Evolutionary conservation across 352 stramenopile species (phyloP).

Genomic region (Pythium angustatum): DNA sequence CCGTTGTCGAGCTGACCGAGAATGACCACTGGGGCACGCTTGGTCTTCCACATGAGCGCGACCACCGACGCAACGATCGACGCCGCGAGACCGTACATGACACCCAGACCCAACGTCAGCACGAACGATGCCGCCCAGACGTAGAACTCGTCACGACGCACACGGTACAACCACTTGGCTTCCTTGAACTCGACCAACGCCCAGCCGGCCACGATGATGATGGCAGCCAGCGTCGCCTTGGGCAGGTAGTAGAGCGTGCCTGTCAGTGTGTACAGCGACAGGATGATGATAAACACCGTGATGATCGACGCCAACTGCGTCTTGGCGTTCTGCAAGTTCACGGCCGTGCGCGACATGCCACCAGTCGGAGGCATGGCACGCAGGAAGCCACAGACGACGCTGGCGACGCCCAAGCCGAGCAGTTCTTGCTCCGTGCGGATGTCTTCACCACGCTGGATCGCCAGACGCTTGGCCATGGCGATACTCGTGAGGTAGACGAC

Average conservation of each 20-base stretch:
- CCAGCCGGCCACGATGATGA: slow-evolving; percentile 90
- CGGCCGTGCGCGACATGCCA: slow-evolving; percentile 88
- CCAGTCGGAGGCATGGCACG: slow-evolving; percentile 88
- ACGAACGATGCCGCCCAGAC: slow-evolving; percentile 58
- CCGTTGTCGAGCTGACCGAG: slow-evolving; percentile 45
- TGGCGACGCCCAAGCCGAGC: slow-evolving; percentile 89
- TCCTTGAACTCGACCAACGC: slow-evolving; percentile 88
- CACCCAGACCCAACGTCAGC: slow-evolving; percentile 46
- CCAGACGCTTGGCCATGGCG: slow-evolving; percentile 87
- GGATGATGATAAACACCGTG: slow-evolving; percentile 84
- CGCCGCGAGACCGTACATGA: slow-evolving; percentile 49
- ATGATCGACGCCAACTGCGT: slow-evolving; percentile 90
- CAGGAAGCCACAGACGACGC: slow-evolving; percentile 88
- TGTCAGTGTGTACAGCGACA: slow-evolving; percentile 89
- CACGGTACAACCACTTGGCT: slow-evolving; percentile 77
- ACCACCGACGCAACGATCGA: slow-evolving; percentile 63
- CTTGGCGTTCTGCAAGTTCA: slow-evolving; percentile 89
- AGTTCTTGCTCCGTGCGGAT: slow-evolving; percentile 90
- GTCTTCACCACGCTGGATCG: slow-evolving; percentile 77
- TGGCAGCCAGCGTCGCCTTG: slow-evolving; percentile 80
- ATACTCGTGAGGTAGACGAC: slow-evolving; percentile 94
- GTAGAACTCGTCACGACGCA: slow-evolving; percentile 62
- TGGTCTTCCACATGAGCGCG: slow-evolving; percentile 67
- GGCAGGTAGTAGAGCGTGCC: slow-evolving; percentile 88
- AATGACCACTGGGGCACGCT: slow-evolving; percentile 46